phyloP scores from a whole-genome alignment of 306 rosid genomes.

The Trifolium subterraneum region DNA sequence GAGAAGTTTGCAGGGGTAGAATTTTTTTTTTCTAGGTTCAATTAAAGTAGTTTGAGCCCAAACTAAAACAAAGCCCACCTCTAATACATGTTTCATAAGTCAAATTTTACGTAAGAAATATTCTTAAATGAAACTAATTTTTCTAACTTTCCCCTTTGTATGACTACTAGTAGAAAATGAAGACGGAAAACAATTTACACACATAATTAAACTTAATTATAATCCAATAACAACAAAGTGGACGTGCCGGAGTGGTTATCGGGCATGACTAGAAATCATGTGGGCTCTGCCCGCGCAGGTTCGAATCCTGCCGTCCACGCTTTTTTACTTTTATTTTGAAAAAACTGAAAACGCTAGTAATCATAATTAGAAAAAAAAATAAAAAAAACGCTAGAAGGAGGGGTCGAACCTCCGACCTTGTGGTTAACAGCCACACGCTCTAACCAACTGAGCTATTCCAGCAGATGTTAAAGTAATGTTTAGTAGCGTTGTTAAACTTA shows the following conservation, averaged over 20 bases:
- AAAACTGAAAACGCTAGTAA: background rate
- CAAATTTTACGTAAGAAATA: too few species aligned
- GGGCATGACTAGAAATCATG: conserved; percentile 11
- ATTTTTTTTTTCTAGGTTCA: too few species aligned
- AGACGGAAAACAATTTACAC: too few species aligned
- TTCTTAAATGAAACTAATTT: too few species aligned
- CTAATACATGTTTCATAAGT: too few species aligned
- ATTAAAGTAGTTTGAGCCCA: too few species aligned
- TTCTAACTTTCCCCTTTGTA: too few species aligned
- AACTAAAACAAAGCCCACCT: too few species aligned
- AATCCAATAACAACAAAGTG: fast-evolving
- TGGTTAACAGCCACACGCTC: background rate
- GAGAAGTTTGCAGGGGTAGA: too few species aligned
- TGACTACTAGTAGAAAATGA: too few species aligned
- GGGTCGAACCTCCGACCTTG: background rate
- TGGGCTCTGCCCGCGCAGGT: conserved; percentile 11
- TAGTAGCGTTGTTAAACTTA: too few species aligned
- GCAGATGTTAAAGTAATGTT: background rate
- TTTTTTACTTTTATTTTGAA: background rate
- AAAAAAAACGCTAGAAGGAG: background rate
- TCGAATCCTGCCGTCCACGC: background rate
- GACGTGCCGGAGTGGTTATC: conserved; percentile 8
- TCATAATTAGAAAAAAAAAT: background rate
- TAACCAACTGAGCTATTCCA: conserved; percentile 1
- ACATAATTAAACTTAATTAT: too few species aligned